A percentile compares a stretch with the other conserved stretches of the same genome.
phyloP scores from a whole-genome alignment of 805 yeast species.

The Candida broadrunensis region DNA sequence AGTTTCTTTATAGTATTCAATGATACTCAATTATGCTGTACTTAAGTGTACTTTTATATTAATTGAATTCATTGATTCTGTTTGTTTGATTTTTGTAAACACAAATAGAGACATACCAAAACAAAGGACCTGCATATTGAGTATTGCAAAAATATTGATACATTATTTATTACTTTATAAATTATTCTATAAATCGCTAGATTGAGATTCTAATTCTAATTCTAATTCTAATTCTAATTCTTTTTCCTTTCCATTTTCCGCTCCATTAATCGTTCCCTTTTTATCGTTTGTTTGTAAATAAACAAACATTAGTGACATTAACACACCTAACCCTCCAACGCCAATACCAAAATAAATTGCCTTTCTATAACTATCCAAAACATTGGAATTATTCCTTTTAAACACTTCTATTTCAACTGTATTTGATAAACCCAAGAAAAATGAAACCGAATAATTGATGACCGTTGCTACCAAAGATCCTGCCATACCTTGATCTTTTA shows the following conservation, averaged over 20 bases:
- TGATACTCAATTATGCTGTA: too few relatives aligned
- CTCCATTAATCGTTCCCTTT: too few relatives aligned
- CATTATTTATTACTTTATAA: too few relatives aligned
- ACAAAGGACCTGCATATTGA: too few relatives aligned
- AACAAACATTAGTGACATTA: slow-evolving; percentile 24
- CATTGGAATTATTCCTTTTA: slow-evolving; percentile 5
- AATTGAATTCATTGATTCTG: too few relatives aligned
- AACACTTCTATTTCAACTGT: slow-evolving; percentile 47
- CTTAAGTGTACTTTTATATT: too few relatives aligned
- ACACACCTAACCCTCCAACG: slow-evolving; percentile 47
- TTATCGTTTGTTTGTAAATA: slow-evolving; percentile 2
- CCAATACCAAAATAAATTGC: slow-evolving; percentile 65
- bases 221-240: not conserved
- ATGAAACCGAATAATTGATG: slow-evolving; percentile 67
- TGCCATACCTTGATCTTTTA: slow-evolving; percentile 71
- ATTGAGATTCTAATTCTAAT: not conserved
- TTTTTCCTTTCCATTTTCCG: not conserved
- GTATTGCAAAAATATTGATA: too few relatives aligned
- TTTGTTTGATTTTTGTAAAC: too few relatives aligned
- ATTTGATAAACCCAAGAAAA: slow-evolving; percentile 71
- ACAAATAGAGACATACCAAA: too few relatives aligned
- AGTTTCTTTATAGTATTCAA: too few relatives aligned
- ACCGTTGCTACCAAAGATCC: slow-evolving; percentile 71
- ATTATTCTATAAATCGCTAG: not conserved
- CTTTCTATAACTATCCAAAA: slow-evolving; percentile 48